Conservation (phyloP, 2,329 filamentous ascomycete species). For the Akanthomyces uredinophilus region DNA sequence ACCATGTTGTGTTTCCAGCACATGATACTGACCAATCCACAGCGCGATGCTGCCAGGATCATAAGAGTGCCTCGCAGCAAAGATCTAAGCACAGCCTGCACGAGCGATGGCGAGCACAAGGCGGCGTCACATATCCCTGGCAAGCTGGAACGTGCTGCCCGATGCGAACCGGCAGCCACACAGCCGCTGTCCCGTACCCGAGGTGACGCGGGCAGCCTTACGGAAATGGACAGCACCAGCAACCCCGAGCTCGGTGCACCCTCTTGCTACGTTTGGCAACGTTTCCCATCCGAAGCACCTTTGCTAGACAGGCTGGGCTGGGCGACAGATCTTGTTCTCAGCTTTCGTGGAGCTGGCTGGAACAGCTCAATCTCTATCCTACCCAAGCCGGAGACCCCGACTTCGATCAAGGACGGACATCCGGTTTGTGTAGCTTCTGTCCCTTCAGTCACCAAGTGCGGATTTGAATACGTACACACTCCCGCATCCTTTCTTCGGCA, state of each 20-base stretch:
- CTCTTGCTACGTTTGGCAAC: constrained; percentile 55
- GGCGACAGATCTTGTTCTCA: constrained; percentile 49
- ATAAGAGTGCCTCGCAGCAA: constrained; percentile 22
- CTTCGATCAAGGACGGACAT: constrained; percentile 27
- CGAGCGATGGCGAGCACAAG: not conserved
- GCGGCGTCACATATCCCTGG: not conserved
- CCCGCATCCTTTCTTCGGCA: constrained; percentile 39
- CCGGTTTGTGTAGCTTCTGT: constrained; percentile 37
- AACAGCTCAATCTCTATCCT: constrained; percentile 49
- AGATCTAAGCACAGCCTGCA: not conserved
- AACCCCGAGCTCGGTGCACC: constrained; percentile 19
- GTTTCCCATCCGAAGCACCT: constrained; percentile 46
- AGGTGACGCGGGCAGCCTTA: not conserved
- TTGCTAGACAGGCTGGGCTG: constrained; percentile 49
- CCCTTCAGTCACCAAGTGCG: constrained; percentile 38
- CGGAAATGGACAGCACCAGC: not conserved
- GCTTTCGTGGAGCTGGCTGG: constrained; percentile 55
- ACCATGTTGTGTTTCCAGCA: constrained; percentile 44
- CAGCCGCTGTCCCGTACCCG: too few species aligned
- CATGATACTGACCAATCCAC: constrained; percentile 50
- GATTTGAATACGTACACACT: constrained; percentile 40
- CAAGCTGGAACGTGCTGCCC: not conserved
- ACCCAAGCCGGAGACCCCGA: constrained; percentile 41
- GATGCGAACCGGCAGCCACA: not conserved
- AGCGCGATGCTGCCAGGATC: constrained; percentile 51